Base-by-base conservation (phyloP, 768 basidiomycete species). In the Dioszegia aurantiaca region DNA sequence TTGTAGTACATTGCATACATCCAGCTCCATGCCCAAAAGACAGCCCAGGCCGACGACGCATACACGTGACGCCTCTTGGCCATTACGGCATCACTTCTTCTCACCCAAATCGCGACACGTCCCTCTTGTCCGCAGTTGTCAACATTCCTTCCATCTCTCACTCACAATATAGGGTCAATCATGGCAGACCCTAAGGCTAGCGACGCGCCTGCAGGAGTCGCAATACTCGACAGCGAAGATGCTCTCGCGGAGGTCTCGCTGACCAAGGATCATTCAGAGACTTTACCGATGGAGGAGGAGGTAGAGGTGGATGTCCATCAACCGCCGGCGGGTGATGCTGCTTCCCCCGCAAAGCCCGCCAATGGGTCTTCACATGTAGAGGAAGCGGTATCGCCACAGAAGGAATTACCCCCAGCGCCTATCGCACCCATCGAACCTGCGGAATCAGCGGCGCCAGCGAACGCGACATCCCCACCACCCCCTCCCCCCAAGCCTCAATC, bases 401-500 rank as follows among this genome's bases (percentile, higher is more conserved):
- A 54, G 23, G 52, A 41, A 3, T 40, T 54, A 4, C 52, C 52
- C 17, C 1, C 26, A 21, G 12, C 52, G 16, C 52, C 52, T 24
- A 17, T 24, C 27, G 31, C 27, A 24, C 46, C 46, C 10, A 30
- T 28, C 11, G 31, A 47, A 19, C 46, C 48, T n/a, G n/a, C n/a
- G n/a, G 16, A 36, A 10, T 4, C 8, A 9, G 8, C 36, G 27
- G 37, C 12, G 6, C 10, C n/a, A 21, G 23, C 46, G 17, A 28
- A 17, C 9, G 16, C 51, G 10, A 30, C 51, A 19, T 43, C 54
- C n/a, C 54, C 54, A 10, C 54, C 54, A n/a, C 54, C 54, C 3
- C 54, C 54, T 43, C 54, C 54, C 6, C 41, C 41, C 12, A 43
- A 55, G 19, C 28, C 54, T 17, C 54, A 54, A 42, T 55, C 63